Evolutionary conservation across 805 yeast genomes (phyloP).

Genomic region (Lachancea meyersii): DNA sequence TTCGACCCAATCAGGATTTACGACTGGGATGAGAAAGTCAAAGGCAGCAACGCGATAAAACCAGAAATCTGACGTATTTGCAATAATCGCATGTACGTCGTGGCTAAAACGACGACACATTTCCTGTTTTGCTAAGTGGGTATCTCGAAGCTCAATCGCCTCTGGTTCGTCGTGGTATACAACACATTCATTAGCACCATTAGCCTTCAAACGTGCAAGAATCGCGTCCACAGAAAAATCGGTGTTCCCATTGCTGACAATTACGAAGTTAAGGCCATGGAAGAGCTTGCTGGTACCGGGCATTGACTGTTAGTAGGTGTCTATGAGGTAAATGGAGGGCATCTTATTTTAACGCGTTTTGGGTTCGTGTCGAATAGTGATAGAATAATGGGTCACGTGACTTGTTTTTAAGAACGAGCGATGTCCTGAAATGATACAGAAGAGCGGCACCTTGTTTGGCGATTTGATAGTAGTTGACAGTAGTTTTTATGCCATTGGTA

Average conservation of each 20-base stretch:
- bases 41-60: constrained; percentile 26
- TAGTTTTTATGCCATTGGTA: too few relatives aligned
- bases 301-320: too few relatives aligned
- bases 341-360: too few relatives aligned
- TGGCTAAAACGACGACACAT: constrained; percentile 6
- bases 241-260: constrained; percentile 10
- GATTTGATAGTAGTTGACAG: too few relatives aligned
- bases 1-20: constrained; percentile 24
- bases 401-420: too few relatives aligned
- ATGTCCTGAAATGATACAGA: too few relatives aligned
- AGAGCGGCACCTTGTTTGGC: too few relatives aligned
- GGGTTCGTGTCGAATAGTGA: neutral
- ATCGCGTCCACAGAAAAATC: constrained; percentile 6
- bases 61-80: constrained; percentile 20
- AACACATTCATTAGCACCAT: constrained; percentile 15
- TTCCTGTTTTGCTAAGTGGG: neutral
- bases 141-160: neutral
- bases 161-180: neutral
- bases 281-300: constrained; percentile 10
- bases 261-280: constrained; percentile 20
- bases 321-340: too few relatives aligned
- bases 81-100: constrained; percentile 24
- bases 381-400: neutral
- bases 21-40: constrained; percentile 30
- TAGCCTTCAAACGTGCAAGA: constrained; percentile 10